These are phyloP conservation scores for Lipomyces spencermartinsiae DNA, from an alignment of 805 yeast species.

Conservation along the genomic window DNA sequence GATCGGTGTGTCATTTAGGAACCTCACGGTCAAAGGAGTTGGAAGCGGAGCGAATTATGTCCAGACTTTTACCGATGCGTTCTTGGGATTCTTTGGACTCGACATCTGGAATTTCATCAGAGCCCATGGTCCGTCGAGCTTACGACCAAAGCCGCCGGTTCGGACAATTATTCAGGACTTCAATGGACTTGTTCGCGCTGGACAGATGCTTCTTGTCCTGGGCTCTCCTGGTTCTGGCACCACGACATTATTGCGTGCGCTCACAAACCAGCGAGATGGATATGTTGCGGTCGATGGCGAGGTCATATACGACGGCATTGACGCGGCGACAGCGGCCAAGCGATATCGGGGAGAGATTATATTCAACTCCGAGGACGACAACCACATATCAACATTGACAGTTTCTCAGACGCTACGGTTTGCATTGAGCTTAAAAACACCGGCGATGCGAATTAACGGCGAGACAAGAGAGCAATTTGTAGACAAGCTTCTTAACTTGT, in stretches of 20 bases:
- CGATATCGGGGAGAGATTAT: constrained; percentile 72
- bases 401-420: constrained; percentile 70
- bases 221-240: constrained; percentile 81
- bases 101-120: constrained; percentile 5
- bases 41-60: constrained; percentile 16
- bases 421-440: constrained; percentile 71
- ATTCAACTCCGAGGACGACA: constrained; percentile 71
- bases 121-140: not conserved
- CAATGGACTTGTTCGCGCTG: constrained; percentile 56
- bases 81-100: constrained; percentile 11
- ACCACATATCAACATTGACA: constrained; percentile 70
- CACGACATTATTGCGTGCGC: constrained; percentile 51
- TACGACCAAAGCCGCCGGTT: constrained; percentile 29
- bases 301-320: constrained; percentile 66
- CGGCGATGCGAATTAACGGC: constrained; percentile 60
- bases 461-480: constrained; percentile 59
- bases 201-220: constrained; percentile 71
- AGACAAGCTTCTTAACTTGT: constrained; percentile 60
- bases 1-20: constrained; percentile 18
- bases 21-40: constrained; percentile 16
- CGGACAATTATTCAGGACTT: constrained; percentile 40
- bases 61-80: constrained; percentile 15
- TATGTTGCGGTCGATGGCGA: constrained; percentile 55
- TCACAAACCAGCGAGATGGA: constrained; percentile 54
- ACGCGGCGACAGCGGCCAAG: constrained; percentile 63